Base-by-base conservation (phyloP, 495 filamentous ascomycete species). In the Aspergillus panamensis region DNA sequence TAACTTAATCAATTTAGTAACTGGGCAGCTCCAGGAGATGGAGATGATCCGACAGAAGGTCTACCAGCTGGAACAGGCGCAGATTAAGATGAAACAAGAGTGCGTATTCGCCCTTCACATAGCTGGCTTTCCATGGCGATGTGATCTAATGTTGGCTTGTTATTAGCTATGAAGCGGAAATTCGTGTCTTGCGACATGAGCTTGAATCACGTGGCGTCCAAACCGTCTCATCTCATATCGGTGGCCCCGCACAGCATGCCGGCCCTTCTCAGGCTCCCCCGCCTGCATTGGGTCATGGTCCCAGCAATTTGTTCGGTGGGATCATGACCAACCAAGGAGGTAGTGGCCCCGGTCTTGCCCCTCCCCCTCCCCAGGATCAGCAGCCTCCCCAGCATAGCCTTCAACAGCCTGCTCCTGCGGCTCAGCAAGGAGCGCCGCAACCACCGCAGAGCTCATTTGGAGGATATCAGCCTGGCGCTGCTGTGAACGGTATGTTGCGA, bases 261-360 rank as follows among this genome's bases (percentile, higher is more conserved):
- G 88, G 85, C n/a, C 85, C 87, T 48, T 80, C 88, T 3, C 91
- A 93, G 69, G 87, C 88, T 47, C 89, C 88, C 30, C 90, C 91
- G 32, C 91, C 91, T 44, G 80, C 88, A 29, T 87, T 98, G 69
- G 91, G 92, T n/a, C 88, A 94, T 69, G 92, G 94, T 39, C 87
- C 89, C 25, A 91, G 85, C 70, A 92, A 95, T 69, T 79, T 97
- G 39, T 97, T 98, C 67, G 88, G 91, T 61, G 91, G 90, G 21
- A 96, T 98, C 63, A 97, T 98, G 89, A 82, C 94, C 58, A 93
- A 92, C 55, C 87, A 87, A 72, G 88, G 86, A 67, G 86, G 84
- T 65, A 91, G 91, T 78, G 91, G 88, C 59, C 89, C 91, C 57
- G 87, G 88, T 61, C 88, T 96, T 67, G 92, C 91, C 53, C 94